Evolutionary conservation across 768 basidiomycete species (phyloP).

Genomic region (Suillus cothurnatus): DNA sequence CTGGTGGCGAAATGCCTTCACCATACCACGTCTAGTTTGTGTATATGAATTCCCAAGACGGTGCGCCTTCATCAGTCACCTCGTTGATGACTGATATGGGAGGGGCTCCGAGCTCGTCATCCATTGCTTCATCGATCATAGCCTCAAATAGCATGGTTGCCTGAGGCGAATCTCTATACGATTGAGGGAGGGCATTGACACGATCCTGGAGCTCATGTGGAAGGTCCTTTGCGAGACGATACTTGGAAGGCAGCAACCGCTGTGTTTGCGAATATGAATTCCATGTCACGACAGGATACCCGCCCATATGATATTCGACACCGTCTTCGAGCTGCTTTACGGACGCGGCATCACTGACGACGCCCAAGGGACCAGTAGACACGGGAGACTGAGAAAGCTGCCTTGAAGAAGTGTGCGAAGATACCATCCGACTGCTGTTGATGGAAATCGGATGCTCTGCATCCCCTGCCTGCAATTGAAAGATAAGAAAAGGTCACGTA

Average conservation of each 20-base stretch:
- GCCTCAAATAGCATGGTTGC: conserved; percentile 62
- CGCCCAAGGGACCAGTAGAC: background rate
- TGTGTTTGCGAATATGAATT: conserved; percentile 19
- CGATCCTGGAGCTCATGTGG: conserved; percentile 66
- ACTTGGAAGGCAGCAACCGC: conserved; percentile 23
- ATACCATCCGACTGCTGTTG: background rate
- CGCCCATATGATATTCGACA: conserved; percentile 4
- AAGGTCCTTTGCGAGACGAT: conserved; percentile 48
- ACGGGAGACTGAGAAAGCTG: background rate
- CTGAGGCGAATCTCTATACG: conserved; percentile 42
- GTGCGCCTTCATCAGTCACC: conserved; percentile 68
- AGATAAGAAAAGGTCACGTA: background rate
- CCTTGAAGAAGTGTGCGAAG: conserved; percentile 5
- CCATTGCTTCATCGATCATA: conserved; percentile 61
- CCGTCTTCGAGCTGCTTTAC: background rate
- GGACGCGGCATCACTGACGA: background rate
- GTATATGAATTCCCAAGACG: conserved; percentile 87
- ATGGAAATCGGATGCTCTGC: background rate
- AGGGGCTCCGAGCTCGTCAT: conserved; percentile 72
- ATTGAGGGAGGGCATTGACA: conserved; percentile 53
- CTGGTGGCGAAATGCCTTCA: conserved; percentile 67
- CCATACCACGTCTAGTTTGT: conserved; percentile 81
- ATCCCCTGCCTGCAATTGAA: background rate
- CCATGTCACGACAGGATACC: conserved; percentile 26
- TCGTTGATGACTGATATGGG: conserved; percentile 65